phyloP scores from a whole-genome alignment of 2,329 filamentous ascomycete species.

The Colletotrichum sp. region DNA sequence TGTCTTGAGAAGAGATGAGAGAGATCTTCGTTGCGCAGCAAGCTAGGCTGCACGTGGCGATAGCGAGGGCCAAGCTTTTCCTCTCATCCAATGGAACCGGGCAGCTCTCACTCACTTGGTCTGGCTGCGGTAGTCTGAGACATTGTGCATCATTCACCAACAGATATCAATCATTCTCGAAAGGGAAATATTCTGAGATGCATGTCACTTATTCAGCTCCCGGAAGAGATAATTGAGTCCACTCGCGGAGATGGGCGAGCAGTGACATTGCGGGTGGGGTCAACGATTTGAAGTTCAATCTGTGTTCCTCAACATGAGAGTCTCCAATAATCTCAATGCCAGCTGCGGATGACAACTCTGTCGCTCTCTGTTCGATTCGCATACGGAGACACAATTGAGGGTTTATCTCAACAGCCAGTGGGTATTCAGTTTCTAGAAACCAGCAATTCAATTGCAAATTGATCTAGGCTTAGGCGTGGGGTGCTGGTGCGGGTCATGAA shows the following conservation, averaged over 20 bases:
- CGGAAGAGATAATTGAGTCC: background rate
- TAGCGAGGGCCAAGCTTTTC: background rate
- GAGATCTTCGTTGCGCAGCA: background rate
- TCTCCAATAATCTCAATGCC: background rate
- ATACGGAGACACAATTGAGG: fast-evolving
- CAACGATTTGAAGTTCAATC: fast-evolving
- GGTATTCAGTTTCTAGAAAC: background rate
- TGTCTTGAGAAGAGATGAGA: background rate
- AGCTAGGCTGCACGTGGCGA: background rate
- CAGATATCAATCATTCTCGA: background rate
- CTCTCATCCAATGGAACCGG: background rate
- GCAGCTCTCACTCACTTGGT: background rate
- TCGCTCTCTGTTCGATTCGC: background rate
- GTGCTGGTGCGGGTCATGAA: background rate
- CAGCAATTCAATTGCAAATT: background rate
- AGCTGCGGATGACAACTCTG: background rate
- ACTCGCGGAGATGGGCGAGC: background rate
- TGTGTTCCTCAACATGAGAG: background rate
- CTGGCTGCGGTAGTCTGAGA: background rate
- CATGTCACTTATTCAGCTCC: background rate
- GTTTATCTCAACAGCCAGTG: background rate
- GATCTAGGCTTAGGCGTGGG: too few species aligned
- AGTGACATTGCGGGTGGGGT: background rate
- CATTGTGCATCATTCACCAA: background rate
- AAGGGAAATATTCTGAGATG: background rate